phyloP scores from a whole-genome alignment of 768 basidiomycete genomes.

The Tricholoma hemisulphureum region DNA sequence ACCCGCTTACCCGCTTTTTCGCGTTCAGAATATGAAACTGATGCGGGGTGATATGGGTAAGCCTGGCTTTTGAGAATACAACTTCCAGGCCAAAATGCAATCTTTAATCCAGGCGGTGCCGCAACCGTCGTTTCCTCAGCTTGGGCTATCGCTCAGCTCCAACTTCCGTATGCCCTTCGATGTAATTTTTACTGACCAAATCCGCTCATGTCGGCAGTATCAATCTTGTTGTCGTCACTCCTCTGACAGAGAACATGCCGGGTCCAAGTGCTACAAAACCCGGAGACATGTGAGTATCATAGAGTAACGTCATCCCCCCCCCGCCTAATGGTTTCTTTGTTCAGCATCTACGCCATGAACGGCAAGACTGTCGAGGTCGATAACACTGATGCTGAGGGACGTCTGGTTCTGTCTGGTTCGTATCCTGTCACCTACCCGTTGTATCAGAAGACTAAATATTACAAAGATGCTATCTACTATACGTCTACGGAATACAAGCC shows the following conservation, averaged over 20 bases:
- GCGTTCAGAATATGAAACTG: slow-evolving; percentile 62
- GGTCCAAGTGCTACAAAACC: slow-evolving; percentile 74
- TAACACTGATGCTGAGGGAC: slow-evolving; percentile 85
- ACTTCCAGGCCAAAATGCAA: background rate
- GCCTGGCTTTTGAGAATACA: background rate
- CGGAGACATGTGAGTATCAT: slow-evolving; percentile 67
- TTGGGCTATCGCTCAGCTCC: slow-evolving; percentile 76
- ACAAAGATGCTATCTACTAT: slow-evolving; percentile 81
- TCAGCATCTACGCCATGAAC: slow-evolving; percentile 81
- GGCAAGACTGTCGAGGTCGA: slow-evolving; percentile 85
- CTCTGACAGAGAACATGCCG: slow-evolving; percentile 86
- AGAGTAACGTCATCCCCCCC: background rate
- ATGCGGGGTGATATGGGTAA: slow-evolving; percentile 89
- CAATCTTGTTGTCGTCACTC: slow-evolving; percentile 71
- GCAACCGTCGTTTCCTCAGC: slow-evolving; percentile 73
- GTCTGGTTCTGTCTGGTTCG: slow-evolving; percentile 70
- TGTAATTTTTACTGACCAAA: background rate
- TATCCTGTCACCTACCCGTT: background rate
- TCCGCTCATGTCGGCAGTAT: slow-evolving; percentile 41
- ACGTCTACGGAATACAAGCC: slow-evolving; percentile 74
- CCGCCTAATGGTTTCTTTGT: background rate
- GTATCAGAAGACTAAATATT: background rate
- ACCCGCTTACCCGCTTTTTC: background rate
- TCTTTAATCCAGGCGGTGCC: slow-evolving; percentile 56
- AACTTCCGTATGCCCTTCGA: slow-evolving; percentile 64